Evolutionary conservation across 768 basidiomycete genomes (phyloP).

Genomic region (Rhizopogon rudus): DNA sequence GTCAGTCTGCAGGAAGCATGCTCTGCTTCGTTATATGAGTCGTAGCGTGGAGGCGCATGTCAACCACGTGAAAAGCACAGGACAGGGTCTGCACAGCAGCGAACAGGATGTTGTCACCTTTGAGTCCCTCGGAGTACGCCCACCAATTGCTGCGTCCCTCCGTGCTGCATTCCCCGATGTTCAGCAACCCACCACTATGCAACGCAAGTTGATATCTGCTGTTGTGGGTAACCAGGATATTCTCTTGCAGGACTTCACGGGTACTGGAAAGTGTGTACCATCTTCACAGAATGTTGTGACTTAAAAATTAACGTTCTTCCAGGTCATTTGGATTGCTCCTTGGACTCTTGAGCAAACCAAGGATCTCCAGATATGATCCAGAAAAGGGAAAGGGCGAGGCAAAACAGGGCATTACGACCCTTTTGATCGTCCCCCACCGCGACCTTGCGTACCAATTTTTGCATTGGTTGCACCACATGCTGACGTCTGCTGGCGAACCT

Average conservation of each 20-base stretch:
- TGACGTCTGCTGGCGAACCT: slow-evolving; percentile 23
- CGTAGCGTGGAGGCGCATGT: slow-evolving; percentile 19
- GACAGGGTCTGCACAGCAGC: neutral
- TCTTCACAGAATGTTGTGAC: neutral
- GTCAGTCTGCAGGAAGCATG: slow-evolving; percentile 17
- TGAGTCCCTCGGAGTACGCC: slow-evolving; percentile 48
- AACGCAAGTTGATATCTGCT: slow-evolving; percentile 58
- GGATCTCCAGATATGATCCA: slow-evolving; percentile 20
- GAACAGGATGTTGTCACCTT: slow-evolving; percentile 29
- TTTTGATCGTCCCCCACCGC: slow-evolving; percentile 68
- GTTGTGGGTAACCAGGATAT: slow-evolving; percentile 54
- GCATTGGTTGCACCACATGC: slow-evolving; percentile 59
- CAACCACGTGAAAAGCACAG: slow-evolving; percentile 2
- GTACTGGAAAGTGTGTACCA: slow-evolving; percentile 68
- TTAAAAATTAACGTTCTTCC: slow-evolving; percentile 1
- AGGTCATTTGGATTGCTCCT: slow-evolving; percentile 73
- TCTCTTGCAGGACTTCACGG: slow-evolving; percentile 65
- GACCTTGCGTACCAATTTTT: slow-evolving; percentile 66
- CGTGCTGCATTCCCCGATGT: slow-evolving; percentile 59
- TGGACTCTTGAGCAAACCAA: slow-evolving; percentile 57
- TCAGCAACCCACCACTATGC: slow-evolving; percentile 50
- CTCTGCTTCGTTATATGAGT: slow-evolving; percentile 21
- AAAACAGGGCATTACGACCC: slow-evolving; percentile 38
- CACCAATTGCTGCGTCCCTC: slow-evolving; percentile 44
- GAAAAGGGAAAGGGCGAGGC: slow-evolving; percentile 13